A percentile compares a stretch with the other conserved stretches of the same genome.
phyloP scores from a whole-genome alignment of 2,329 filamentous ascomycete genomes.

The Leptographium wingfieldii region DNA sequence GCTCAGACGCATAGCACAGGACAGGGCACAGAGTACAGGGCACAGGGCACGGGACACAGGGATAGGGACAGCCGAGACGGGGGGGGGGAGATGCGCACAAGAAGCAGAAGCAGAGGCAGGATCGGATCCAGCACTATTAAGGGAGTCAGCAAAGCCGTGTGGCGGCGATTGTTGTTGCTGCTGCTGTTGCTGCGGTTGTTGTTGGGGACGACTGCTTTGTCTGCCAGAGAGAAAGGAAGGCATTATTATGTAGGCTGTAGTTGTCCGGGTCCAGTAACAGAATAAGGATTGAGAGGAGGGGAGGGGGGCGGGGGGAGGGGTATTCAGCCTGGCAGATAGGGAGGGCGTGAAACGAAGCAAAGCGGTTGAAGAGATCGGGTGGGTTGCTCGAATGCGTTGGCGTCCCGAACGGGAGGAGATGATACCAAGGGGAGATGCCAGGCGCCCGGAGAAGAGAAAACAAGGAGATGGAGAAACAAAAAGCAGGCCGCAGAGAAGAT shows the following conservation, averaged over 20 bases:
- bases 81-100: not conserved
- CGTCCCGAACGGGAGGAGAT: not conserved
- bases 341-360: not conserved
- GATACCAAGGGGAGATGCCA: not conserved
- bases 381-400: not conserved
- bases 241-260: slow-evolving; percentile 23
- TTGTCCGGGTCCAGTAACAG: not conserved
- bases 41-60: too few species aligned
- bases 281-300: not conserved
- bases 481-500: not conserved
- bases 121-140: slow-evolving; percentile 15
- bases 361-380: not conserved
- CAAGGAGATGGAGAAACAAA: not conserved
- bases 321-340: not conserved
- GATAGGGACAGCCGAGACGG: not conserved
- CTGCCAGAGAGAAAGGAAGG: slow-evolving; percentile 42
- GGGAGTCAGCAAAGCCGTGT: slow-evolving; percentile 36
- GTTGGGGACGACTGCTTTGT: slow-evolving; percentile 43
- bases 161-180: slow-evolving; percentile 2
- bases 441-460: not conserved
- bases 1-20: not conserved
- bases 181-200: slow-evolving; percentile 19
- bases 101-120: slow-evolving; percentile 6
- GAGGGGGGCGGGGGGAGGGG: not conserved
- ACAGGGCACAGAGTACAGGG: too few species aligned